Evolutionary conservation across 1,284 basidiomycete species (phyloP).

Genomic region (Ustanciosporium gigantosporum): DNA sequence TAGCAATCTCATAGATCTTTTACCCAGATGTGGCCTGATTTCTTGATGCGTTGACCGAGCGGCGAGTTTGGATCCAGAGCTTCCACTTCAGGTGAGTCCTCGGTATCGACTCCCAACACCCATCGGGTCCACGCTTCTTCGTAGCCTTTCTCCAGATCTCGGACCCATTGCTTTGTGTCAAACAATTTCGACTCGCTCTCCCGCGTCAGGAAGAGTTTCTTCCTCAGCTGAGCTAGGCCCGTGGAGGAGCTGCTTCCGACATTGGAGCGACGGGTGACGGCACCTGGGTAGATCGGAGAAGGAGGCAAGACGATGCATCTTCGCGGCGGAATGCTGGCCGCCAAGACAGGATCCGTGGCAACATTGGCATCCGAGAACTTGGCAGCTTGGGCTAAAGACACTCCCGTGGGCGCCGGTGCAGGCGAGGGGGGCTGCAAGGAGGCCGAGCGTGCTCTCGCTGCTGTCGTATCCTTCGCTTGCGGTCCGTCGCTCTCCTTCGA

Average conservation of each 20-base stretch:
- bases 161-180: constrained; percentile 68
- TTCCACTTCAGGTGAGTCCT: constrained; percentile 62
- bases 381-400: constrained; percentile 29
- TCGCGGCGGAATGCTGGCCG: constrained; percentile 14
- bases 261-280: constrained; percentile 25
- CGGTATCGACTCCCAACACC: constrained; percentile 66
- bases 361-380: constrained; percentile 17
- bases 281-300: constrained; percentile 16
- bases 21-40: constrained; percentile 47
- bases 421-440: constrained; percentile 9
- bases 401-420: constrained; percentile 33
- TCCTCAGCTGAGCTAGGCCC: constrained; percentile 34
- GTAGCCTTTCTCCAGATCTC: constrained; percentile 67
- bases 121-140: constrained; percentile 68
- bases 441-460: constrained; percentile 7
- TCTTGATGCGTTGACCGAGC: constrained; percentile 3
- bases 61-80: not conserved
- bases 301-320: constrained; percentile 12
- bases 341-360: constrained; percentile 6
- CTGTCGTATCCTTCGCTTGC: not conserved
- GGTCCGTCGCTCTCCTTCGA: not conserved
- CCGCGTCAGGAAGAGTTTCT: constrained; percentile 65
- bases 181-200: constrained; percentile 66
- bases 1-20: constrained; percentile 9
- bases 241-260: not conserved